Conservation (phyloP, 169 alveolate genomes). For the Babesia ovata region DNA sequence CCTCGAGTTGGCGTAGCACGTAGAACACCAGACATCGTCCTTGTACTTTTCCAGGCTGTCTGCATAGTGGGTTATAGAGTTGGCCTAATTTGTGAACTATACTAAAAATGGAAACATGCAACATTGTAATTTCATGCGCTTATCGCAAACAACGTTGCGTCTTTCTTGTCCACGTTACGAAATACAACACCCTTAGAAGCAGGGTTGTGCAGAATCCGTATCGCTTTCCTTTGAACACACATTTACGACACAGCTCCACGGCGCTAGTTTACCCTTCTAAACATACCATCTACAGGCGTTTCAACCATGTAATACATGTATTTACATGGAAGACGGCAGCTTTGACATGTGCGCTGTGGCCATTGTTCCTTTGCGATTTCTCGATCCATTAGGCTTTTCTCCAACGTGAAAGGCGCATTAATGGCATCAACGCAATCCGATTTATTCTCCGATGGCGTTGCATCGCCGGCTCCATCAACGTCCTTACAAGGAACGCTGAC, state of each 20-base stretch:
- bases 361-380: background rate
- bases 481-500: background rate
- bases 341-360: slow-evolving; percentile 10
- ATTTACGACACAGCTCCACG: background rate
- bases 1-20: slow-evolving; percentile 54
- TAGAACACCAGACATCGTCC: slow-evolving; percentile 61
- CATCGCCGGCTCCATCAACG: background rate
- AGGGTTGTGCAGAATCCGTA: too few species aligned
- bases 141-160: too few species aligned
- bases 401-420: slow-evolving; percentile 6
- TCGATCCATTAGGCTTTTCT: background rate
- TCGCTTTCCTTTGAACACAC: too few species aligned
- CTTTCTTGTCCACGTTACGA: too few species aligned
- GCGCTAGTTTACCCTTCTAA: background rate
- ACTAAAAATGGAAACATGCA: background rate
- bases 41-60: slow-evolving; percentile 41
- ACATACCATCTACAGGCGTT: background rate
- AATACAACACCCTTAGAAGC: too few species aligned
- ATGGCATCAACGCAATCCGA: background rate
- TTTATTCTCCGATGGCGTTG: background rate
- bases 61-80: slow-evolving; percentile 1
- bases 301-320: background rate
- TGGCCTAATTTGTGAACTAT: background rate
- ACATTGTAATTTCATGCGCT: background rate
- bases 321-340: background rate